Base-by-base conservation (phyloP, 306 rosid species). In the Begonia fuchsioides region DNA sequence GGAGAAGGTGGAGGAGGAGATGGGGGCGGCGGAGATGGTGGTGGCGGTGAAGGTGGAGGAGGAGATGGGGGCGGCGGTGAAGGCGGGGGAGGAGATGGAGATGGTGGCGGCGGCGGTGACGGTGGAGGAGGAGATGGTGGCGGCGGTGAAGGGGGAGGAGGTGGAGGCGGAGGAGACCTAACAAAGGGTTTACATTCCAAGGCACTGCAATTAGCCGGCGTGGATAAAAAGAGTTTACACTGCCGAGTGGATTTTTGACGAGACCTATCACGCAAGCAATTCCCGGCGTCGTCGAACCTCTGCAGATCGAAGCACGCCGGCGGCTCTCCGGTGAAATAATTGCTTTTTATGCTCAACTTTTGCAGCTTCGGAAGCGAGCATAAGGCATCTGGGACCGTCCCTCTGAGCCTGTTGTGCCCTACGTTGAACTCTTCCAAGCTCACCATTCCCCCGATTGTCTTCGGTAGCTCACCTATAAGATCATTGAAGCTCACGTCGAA, bases 371-470 rank as follows among this genome's bases (percentile, higher is more conserved):
- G 66, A 52, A 73, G 69, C 52, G 35, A 17, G 38, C 79, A 73
- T 11, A 71, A 9, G 10, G 35, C 54, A 12, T 43, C 32, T 1
- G 77, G 72, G 11, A 71, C 51, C 6, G 38, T 52, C 44, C 71
- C 77, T 17, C 32, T 58, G 43, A 68, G 57, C 53, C 47, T 68
- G 58, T 86, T 86, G 32, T 74, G 74, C 11, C 83, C 86, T 13
- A 78, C 88, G 54, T 79, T 52, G 43, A 79, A 62, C 70, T 67
- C 62, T 64, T 75, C 88, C 65, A 86, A 40, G 32, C 82, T 76
- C 50, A 53, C 63, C 51, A 65, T 55, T 17, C 61, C 44, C 11
- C 79, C 88, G 45, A 76, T 44, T n/a, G 66, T 49, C 13, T 43
- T 39, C 0, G 93, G 86, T 54, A 86, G 63, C 6, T 77, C 62